Evolutionary conservation across 208 protist genomes (phyloP), one percentile per base, ranked within the genome.

Genomic region (Trypanosoma brucei): DNA sequence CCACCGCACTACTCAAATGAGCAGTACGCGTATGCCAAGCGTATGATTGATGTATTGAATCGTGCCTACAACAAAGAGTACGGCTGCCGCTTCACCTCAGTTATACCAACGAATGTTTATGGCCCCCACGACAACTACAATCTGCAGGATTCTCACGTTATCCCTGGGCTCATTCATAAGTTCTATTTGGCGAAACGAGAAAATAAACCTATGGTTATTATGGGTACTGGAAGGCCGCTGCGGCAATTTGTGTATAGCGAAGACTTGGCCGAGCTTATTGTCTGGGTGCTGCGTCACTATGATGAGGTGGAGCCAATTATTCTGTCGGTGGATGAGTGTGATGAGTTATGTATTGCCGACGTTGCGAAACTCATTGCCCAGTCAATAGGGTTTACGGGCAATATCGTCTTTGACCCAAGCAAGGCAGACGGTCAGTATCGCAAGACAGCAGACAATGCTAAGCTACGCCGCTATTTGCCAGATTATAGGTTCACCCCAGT

Each of bases 101-200:
- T 98, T 35, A 97, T 98, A 55, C 94, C 93, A 40, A 98, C 95
- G 36, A 98, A 98, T 76, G 83, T 98, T 38, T 98, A 92, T 73
- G 96, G 95, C 11, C 87, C 86, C 38, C 59, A 92, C 65, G 92
- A 98, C 64, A 97, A 98, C 73, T 98, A 86, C 71, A 60, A 80
- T 55, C 52, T 94, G 13, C 39, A 86, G 14, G 72, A 92, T 49
- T 71, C 71, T n/a, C 94, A 97, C 68, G 92, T 98, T 39, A 75
- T 96, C 6, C 93, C 93, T 14, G 95, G 90, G 45, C 78, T 98
- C 13, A 97, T 98, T 64, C 96, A 98, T 76, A 97, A 96, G 68
- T 80, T 72, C 59, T 95, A 94, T 70, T 46, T 93, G 1, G 90
- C 91, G 11, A 84, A 96, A 79, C 70, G 80, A 39, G 72, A 88